phyloP scores from a whole-genome alignment of 257 asterid species.

The Nicotiana benthamiana region DNA sequence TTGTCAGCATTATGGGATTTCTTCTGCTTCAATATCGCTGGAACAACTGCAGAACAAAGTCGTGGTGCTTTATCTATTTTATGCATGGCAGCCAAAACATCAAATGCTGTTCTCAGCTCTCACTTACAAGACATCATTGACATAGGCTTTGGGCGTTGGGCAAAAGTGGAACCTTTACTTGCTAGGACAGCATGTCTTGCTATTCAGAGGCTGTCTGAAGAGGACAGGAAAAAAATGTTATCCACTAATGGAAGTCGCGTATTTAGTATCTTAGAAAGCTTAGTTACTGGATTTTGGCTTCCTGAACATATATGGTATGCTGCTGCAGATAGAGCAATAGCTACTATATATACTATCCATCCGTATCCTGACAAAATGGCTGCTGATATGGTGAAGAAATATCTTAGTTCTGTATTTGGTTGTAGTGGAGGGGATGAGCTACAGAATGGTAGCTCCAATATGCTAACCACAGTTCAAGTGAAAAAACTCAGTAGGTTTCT shows the following conservation, averaged over 20 bases:
- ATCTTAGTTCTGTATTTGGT: conserved; percentile 57
- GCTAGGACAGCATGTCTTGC: conserved; percentile 92
- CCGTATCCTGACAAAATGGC: conserved; percentile 84
- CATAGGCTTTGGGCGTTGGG: conserved; percentile 98
- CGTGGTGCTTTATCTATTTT: conserved; percentile 91
- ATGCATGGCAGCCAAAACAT: conserved; percentile 89
- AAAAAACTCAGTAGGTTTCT: conserved; percentile 62
- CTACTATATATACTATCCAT: conserved; percentile 69
- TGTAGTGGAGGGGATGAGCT: conserved; percentile 34
- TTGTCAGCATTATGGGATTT: conserved; percentile 92
- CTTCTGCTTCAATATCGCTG: conserved; percentile 85
- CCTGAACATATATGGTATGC: conserved; percentile 86
- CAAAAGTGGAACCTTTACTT: conserved; percentile 84
- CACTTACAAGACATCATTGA: conserved; percentile 90
- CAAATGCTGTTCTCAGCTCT: conserved; percentile 67
- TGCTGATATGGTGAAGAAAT: conserved; percentile 61
- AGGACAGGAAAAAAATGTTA: conserved; percentile 69
- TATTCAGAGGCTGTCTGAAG: conserved; percentile 79
- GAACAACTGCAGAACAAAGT: conserved; percentile 90
- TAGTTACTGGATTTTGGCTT: conserved; percentile 56
- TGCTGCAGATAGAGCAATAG: conserved; percentile 81
- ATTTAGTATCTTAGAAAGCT: conserved; percentile 62
- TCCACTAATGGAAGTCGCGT: conserved; percentile 62
- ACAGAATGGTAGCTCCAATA: conserved; percentile 33
- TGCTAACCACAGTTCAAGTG: conserved; percentile 49